Evolutionary conservation across 805 yeast species (phyloP).

Genomic region (Nakazawaea anatomiae): DNA sequence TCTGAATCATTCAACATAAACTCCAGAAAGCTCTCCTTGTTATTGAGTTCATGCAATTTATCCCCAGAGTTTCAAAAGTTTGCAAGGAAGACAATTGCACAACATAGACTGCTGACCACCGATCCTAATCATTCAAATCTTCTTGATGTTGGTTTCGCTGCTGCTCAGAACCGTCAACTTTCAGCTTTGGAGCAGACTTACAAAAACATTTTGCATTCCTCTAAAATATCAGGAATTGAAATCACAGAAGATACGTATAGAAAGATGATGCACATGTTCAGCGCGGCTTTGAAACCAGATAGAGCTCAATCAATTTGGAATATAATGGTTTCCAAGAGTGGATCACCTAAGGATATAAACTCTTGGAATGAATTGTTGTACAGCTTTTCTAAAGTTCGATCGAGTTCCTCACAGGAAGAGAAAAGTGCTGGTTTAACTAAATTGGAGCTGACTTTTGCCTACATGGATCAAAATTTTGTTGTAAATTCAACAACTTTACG

Average conservation of each 20-base stretch:
- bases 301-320: constrained; percentile 45
- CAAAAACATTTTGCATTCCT: constrained; percentile 1
- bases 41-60: background rate
- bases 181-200: background rate
- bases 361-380: constrained; percentile 57
- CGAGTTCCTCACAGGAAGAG: constrained; percentile 15
- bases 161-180: constrained; percentile 6
- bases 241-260: constrained; percentile 35
- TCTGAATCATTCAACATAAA: background rate
- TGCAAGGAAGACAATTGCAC: background rate
- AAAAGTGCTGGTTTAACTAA: constrained; percentile 21
- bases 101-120: background rate
- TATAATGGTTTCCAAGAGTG: constrained; percentile 28
- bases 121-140: constrained; percentile 6
- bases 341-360: constrained; percentile 30
- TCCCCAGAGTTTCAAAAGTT: constrained; percentile 11
- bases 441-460: constrained; percentile 31
- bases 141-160: background rate
- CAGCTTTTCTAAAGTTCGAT: constrained; percentile 20
- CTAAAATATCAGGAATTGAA: constrained; percentile 22
- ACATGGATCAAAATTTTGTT: constrained; percentile 21
- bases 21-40: background rate
- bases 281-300: constrained; percentile 26
- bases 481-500: constrained; percentile 46
- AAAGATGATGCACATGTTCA: constrained; percentile 41